phyloP scores from a whole-genome alignment of 2,329 filamentous ascomycete genomes.

The Pseudogymnoascus sp. region DNA sequence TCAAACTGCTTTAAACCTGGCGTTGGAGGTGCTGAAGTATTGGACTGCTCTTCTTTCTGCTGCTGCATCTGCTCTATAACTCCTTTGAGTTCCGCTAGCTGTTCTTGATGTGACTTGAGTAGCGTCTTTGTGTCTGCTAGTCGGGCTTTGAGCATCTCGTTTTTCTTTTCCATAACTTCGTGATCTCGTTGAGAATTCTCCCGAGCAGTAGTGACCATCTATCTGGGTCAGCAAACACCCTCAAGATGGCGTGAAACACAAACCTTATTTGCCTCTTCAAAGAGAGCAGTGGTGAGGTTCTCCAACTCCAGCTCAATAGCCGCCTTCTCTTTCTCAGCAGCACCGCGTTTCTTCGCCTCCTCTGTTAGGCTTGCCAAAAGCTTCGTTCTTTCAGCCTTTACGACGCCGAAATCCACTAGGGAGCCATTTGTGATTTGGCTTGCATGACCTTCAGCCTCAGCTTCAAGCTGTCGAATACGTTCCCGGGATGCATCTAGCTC shows the following conservation, averaged over 20 bases:
- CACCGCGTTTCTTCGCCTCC: conserved; percentile 57
- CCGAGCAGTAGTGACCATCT: conserved; percentile 89
- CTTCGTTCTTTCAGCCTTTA: conserved; percentile 63
- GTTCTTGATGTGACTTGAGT: conserved; percentile 84
- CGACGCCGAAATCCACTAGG: conserved; percentile 65
- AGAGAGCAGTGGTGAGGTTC: conserved; percentile 82
- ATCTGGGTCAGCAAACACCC: conserved; percentile 73
- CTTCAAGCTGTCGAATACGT: conserved; percentile 62
- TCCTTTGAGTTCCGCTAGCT: conserved; percentile 80
- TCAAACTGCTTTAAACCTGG: conserved; percentile 69
- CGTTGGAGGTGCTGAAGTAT: conserved; percentile 65
- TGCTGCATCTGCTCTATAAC: conserved; percentile 83
- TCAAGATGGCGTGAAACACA: conserved; percentile 36
- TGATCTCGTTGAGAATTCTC: conserved; percentile 82
- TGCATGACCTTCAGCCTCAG: conserved; percentile 53
- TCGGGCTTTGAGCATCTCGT: conserved; percentile 79
- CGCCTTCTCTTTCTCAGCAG: conserved; percentile 72
- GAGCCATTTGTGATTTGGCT: conserved; percentile 64
- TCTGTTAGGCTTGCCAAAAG: conserved; percentile 53
- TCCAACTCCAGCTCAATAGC: conserved; percentile 90
- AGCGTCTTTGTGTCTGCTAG: conserved; percentile 80
- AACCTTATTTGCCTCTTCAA: conserved; percentile 91
- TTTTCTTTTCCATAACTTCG: conserved; percentile 72
- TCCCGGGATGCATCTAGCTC: conserved; percentile 70
- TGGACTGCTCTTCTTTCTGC: conserved; percentile 64